Evolutionary conservation across 2,329 filamentous ascomycete species (phyloP).

Genomic region (Pseudogymnoascus sp.): DNA sequence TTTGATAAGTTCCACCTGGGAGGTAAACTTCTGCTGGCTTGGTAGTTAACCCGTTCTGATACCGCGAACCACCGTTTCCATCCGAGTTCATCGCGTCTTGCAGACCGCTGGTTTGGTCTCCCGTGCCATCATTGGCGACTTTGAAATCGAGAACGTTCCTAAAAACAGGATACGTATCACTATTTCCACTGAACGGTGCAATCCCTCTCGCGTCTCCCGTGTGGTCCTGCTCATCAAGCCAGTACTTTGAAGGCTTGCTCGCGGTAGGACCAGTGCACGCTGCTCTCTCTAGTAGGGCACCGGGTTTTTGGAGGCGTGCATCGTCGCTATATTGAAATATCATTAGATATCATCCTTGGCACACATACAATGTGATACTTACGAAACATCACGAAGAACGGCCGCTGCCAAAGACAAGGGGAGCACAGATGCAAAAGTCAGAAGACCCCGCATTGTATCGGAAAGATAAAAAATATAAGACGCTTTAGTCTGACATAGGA

Average conservation of each 20-base stretch:
- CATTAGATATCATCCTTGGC: neutral
- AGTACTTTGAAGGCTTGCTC: slow-evolving; percentile 7
- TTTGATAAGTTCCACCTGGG: slow-evolving; percentile 6
- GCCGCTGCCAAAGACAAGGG: neutral
- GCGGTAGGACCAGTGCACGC: neutral
- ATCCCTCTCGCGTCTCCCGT: neutral
- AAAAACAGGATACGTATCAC: neutral
- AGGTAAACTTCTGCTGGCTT: slow-evolving; percentile 2
- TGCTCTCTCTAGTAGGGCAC: neutral
- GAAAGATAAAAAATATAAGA: neutral
- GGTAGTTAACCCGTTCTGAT: neutral
- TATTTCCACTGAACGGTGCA: neutral
- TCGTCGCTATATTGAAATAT: neutral
- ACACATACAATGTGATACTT: neutral
- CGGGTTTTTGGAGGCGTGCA: neutral
- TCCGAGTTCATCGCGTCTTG: neutral
- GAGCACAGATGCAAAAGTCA: neutral
- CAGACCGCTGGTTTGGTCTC: neutral
- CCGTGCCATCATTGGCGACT: slow-evolving; percentile 1
- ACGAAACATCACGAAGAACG: neutral
- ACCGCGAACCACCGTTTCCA: neutral
- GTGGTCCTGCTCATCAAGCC: slow-evolving; percentile 1
- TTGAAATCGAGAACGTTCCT: neutral
- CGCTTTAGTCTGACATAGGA: neutral
- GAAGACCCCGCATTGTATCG: neutral